A percentile compares a stretch with the other conserved stretches of the same genome.
Evolutionary conservation across 2,329 filamentous ascomycete genomes (phyloP).

Genomic region (Beauveria rudraprayagi): DNA sequence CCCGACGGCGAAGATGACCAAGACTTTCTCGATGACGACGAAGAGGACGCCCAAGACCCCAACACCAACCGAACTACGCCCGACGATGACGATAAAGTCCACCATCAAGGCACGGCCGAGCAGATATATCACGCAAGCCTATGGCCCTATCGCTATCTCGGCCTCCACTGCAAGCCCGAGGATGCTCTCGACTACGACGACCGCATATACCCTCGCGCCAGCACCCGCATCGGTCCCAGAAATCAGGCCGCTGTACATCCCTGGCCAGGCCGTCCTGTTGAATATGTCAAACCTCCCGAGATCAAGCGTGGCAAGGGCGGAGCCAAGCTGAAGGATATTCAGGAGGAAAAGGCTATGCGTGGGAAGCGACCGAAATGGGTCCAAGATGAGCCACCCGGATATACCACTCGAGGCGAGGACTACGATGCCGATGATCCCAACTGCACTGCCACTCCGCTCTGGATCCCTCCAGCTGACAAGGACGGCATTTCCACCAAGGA

Average conservation of each 20-base stretch:
- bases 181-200: constrained; percentile 96
- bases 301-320: constrained; percentile 74
- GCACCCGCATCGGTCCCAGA: constrained; percentile 81
- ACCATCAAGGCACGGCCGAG: constrained; percentile 62
- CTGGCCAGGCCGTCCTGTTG: constrained; percentile 82
- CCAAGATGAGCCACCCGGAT: constrained; percentile 82
- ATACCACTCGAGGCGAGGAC: constrained; percentile 78
- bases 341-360: constrained; percentile 73
- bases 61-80: constrained; percentile 58
- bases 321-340: constrained; percentile 69
- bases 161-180: constrained; percentile 90
- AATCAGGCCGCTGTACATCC: constrained; percentile 80
- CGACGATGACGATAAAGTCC: constrained; percentile 45
- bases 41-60: constrained; percentile 52
- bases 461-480: constrained; percentile 61
- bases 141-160: constrained; percentile 94
- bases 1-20: constrained; percentile 61
- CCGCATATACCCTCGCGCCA: constrained; percentile 91
- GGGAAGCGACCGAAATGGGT: constrained; percentile 88
- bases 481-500: constrained; percentile 44
- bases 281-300: constrained; percentile 82
- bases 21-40: constrained; percentile 59
- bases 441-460: constrained; percentile 68
- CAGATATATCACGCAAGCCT: constrained; percentile 88
- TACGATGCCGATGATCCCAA: constrained; percentile 59